These are phyloP conservation scores for Corchorus olitorius DNA, from an alignment of 345 rosid species.

Conservation along the genomic window DNA sequence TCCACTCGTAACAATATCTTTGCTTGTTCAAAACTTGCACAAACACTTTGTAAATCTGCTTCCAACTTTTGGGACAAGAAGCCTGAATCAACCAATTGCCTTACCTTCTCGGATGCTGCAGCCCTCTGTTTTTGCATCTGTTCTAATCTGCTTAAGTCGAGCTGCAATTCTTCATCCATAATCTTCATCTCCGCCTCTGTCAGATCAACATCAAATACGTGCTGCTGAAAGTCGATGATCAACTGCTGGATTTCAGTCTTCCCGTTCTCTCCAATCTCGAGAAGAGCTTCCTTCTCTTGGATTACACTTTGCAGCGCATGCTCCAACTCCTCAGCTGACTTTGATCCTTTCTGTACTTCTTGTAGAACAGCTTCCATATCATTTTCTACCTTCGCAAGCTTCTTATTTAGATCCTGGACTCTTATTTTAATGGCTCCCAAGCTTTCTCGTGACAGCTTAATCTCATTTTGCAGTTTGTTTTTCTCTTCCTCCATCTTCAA, in stretches of 20 bases:
- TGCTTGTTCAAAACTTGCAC: slow-evolving; percentile 47
- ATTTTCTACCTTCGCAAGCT: slow-evolving; percentile 40
- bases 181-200: slow-evolving; percentile 51
- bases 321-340: slow-evolving; percentile 46
- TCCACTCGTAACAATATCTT: slow-evolving; percentile 31
- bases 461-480: slow-evolving; percentile 66
- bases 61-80: slow-evolving; percentile 43
- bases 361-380: slow-evolving; percentile 39
- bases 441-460: slow-evolving; percentile 57
- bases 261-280: slow-evolving; percentile 56
- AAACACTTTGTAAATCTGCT: slow-evolving; percentile 41
- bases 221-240: slow-evolving; percentile 63
- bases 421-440: slow-evolving; percentile 48
- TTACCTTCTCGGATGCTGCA: slow-evolving; percentile 35
- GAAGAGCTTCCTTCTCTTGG: slow-evolving; percentile 58
- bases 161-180: slow-evolving; percentile 47
- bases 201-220: slow-evolving; percentile 52
- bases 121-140: slow-evolving; percentile 37
- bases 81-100: slow-evolving; percentile 19
- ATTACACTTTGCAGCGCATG: slow-evolving; percentile 41
- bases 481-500: slow-evolving; percentile 80
- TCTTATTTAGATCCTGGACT: slow-evolving; percentile 44
- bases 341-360: slow-evolving; percentile 53
- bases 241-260: slow-evolving; percentile 43
- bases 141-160: slow-evolving; percentile 35